Conservation (phyloP, 2,329 filamentous ascomycete species). For the Paecilomyces sp. region DNA sequence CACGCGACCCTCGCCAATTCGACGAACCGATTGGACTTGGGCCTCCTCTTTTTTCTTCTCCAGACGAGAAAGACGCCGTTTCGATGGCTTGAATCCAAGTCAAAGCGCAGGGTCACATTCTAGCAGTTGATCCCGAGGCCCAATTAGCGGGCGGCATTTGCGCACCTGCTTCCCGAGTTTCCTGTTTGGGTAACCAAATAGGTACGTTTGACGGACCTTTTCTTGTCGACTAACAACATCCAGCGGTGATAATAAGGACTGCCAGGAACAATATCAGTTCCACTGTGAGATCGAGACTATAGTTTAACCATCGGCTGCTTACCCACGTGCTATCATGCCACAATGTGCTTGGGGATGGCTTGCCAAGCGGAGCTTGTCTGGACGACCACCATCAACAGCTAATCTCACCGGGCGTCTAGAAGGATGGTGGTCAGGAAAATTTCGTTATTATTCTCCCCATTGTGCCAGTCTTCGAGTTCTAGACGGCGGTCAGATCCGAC, state of each 20-base stretch:
- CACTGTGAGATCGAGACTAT: background rate
- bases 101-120: background rate
- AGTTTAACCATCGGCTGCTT: background rate
- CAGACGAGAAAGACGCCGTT: background rate
- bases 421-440: background rate
- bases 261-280: background rate
- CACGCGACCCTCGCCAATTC: background rate
- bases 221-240: background rate
- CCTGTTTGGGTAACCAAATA: background rate
- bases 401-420: background rate
- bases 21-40: background rate
- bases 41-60: background rate
- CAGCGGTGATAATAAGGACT: too few species aligned
- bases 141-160: background rate
- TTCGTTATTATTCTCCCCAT: background rate
- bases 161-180: background rate
- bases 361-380: background rate
- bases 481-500: background rate
- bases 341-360: background rate
- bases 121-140: background rate
- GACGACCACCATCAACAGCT: background rate
- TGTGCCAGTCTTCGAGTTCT: background rate
- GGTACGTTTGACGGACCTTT: background rate
- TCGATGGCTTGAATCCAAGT: background rate
- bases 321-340: background rate